Evolutionary conservation across 352 stramenopile genomes (phyloP).

Genomic region (Phytopythium helicoides): DNA sequence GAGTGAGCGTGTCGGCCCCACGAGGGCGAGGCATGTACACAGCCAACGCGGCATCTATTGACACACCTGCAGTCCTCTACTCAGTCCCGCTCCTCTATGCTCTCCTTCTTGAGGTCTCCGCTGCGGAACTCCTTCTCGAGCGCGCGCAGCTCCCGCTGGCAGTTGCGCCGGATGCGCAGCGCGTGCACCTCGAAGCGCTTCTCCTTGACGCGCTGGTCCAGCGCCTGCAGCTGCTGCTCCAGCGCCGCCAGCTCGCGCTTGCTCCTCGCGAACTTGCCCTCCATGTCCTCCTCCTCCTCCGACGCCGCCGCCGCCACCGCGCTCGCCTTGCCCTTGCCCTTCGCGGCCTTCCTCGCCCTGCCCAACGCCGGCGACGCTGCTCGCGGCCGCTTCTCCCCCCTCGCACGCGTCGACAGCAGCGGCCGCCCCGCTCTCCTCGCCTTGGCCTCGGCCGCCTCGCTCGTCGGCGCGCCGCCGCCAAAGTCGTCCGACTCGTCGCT

Average conservation of each 20-base stretch:
- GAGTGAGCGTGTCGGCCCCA: too few species aligned
- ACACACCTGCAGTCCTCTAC: not conserved
- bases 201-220: constrained; percentile 5
- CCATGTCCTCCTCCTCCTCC: not conserved
- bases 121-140: constrained; percentile 26
- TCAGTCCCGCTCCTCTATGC: not conserved
- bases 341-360: not conserved
- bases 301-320: not conserved
- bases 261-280: not conserved
- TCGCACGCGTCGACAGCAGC: not conserved
- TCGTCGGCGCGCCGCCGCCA: not conserved
- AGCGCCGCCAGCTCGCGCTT: not conserved
- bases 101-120: constrained; percentile 7
- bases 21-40: too few species aligned
- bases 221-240: not conserved
- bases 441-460: not conserved
- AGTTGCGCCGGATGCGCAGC: constrained; percentile 8
- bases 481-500: not conserved
- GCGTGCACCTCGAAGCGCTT: constrained; percentile 5
- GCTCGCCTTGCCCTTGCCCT: not conserved
- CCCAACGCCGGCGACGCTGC: not conserved
- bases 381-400: not conserved
- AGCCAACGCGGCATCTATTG: constrained; percentile 3
- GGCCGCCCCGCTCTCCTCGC: not conserved
- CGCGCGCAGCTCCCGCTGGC: constrained; percentile 2